These are phyloP conservation scores for Solanum paucissectum DNA, from an alignment of 257 asterid genomes.

Conservation along the genomic window DNA sequence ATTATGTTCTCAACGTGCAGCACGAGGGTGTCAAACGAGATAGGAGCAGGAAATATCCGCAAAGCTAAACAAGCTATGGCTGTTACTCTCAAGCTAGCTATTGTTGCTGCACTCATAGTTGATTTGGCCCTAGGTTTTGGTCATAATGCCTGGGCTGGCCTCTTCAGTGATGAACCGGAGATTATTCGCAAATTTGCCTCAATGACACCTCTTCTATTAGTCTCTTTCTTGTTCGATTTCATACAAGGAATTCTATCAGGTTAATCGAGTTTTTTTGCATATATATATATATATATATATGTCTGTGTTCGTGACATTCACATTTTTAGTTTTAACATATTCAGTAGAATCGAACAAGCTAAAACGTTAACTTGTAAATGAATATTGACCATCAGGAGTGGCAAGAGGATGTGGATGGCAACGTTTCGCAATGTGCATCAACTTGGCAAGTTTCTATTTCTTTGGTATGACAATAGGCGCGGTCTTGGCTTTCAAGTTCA, in stretches of 20 bases:
- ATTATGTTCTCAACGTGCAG: constrained; percentile 21
- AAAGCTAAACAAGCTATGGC: constrained; percentile 59
- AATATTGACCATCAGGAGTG: constrained; percentile 35
- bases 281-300: neutral
- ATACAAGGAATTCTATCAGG: constrained; percentile 73
- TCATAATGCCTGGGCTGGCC: constrained; percentile 56
- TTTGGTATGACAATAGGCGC: constrained; percentile 57
- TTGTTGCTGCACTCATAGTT: constrained; percentile 25
- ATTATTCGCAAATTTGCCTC: constrained; percentile 40
- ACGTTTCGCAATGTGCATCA: constrained; percentile 45
- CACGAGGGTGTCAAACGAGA: constrained; percentile 82
- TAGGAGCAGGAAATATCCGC: constrained; percentile 57
- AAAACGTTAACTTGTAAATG: neutral
- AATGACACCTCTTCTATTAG: constrained; percentile 54
- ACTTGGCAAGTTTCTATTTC: constrained; percentile 5
- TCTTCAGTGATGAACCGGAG: constrained; percentile 47
- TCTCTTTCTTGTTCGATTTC: constrained; percentile 47
- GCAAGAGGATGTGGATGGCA: constrained; percentile 84
- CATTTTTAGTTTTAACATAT: neutral
- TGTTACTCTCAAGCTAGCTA: constrained; percentile 48
- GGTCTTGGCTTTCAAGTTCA: constrained; percentile 42
- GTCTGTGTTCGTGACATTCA: neutral
- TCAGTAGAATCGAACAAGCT: neutral
- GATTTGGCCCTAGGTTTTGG: constrained; percentile 40
- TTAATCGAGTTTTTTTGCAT: neutral